Evolutionary conservation across 306 rosid species (phyloP).

Genomic region (Cicer pinnatifidum): DNA sequence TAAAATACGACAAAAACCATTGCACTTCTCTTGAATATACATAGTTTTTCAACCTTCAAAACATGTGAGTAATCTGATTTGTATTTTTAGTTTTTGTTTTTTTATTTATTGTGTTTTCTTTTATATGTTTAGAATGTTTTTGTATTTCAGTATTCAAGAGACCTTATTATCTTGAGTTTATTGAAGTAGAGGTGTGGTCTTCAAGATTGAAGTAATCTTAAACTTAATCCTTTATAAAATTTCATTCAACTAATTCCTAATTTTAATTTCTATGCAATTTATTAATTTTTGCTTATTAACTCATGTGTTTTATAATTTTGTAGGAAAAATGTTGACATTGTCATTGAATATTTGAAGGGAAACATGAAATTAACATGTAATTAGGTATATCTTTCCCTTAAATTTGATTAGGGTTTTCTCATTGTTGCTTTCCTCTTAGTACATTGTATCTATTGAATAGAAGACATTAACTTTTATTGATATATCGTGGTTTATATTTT

Average conservation of each 20-base stretch:
- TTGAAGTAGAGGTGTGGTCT: slow-evolving; percentile 91
- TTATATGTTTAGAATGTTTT: slow-evolving; percentile 32
- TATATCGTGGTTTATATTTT: no score
- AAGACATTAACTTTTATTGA: no score
- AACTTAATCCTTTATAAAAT: slow-evolving; percentile 35
- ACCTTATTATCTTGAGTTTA: slow-evolving; percentile 74
- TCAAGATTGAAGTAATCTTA: slow-evolving; percentile 74
- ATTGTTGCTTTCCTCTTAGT: no score
- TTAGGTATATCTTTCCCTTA: no score
- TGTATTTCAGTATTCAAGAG: slow-evolving; percentile 76
- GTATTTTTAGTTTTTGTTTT: no score
- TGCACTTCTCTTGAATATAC: no score
- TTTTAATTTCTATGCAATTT: background rate
- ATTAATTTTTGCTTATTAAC: background rate
- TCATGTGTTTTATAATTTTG: slow-evolving; percentile 31
- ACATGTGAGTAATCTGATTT: background rate
- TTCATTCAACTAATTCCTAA: background rate
- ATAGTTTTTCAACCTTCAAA: slow-evolving; percentile 60
- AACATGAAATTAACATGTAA: slow-evolving; percentile 48
- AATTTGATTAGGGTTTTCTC: no score
- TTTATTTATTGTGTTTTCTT: background rate
- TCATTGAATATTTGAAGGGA: slow-evolving; percentile 65
- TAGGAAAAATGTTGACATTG: slow-evolving; percentile 60
- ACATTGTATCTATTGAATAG: no score
- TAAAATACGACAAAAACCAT: no score